A percentile compares a stretch with the other conserved stretches of the same genome.
phyloP scores from a whole-genome alignment of 1,284 basidiomycete species.

The Ceratobasidium sp. region DNA sequence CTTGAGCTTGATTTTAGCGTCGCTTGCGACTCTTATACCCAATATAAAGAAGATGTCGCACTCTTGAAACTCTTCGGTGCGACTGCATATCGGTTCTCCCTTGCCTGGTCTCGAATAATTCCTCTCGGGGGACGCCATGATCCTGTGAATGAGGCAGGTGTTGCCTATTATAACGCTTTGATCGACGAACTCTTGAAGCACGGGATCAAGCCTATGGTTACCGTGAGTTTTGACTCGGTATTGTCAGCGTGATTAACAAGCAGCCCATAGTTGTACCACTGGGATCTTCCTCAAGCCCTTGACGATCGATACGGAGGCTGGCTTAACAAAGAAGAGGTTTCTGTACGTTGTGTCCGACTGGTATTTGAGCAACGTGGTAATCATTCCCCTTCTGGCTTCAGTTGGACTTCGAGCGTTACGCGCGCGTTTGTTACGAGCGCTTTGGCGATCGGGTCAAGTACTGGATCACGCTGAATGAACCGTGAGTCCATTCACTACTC shows the following conservation, averaged over 20 bases:
- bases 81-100: conserved; percentile 67
- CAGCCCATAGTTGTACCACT: conserved; percentile 58
- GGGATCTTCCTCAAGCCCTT: conserved; percentile 75
- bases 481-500: conserved; percentile 44
- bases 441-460: conserved; percentile 78
- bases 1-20: too few species aligned
- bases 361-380: too few species aligned
- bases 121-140: conserved; percentile 71
- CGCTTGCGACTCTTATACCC: conserved; percentile 69
- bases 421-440: conserved; percentile 70
- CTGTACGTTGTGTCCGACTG: not conserved
- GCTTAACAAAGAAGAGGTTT: conserved; percentile 66
- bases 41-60: conserved; percentile 71
- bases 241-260: conserved; percentile 47
- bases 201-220: conserved; percentile 70
- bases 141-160: conserved; percentile 69
- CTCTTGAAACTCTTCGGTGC: conserved; percentile 66
- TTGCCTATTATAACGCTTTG: conserved; percentile 68
- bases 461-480: conserved; percentile 78
- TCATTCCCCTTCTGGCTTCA: too few species aligned
- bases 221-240: conserved; percentile 53
- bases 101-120: conserved; percentile 77
- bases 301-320: conserved; percentile 76
- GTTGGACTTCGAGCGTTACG: conserved; percentile 66
- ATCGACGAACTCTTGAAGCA: conserved; percentile 67